Evolutionary conservation across 768 basidiomycete genomes (phyloP), one percentile per base, ranked within the genome.

Genomic region (Psilocybe tampanensis): DNA sequence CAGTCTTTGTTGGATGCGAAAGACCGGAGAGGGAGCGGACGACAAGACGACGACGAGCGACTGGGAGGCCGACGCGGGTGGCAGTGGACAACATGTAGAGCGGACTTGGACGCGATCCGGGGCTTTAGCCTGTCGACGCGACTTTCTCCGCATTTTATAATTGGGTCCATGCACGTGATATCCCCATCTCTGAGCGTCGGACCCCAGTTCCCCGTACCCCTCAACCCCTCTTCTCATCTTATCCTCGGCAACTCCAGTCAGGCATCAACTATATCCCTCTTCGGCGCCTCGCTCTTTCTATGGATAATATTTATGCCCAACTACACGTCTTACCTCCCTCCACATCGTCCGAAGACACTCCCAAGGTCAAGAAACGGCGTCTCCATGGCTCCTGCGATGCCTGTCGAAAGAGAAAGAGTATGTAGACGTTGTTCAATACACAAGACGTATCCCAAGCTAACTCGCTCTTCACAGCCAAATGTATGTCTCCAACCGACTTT

Each of bases 351-450:
- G 24, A 43, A 21, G 41, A 32, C 1, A 11, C 29, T 9, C 52
- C 42, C 26, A 63, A 56, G 19, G 33, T 49, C 45, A 79, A 79
- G 66, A 74, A 70, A 50, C 69, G 79, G n/a, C 70, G 79, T 32
- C 66, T 80, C 7, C 76, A 78, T 44, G 75, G 76, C 2, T 76
- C 77, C 5, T 81, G 80, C 58, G 80, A 81, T 65, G 68, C 66
- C 18, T 81, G 80, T 65, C 72, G 77, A 34, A 72, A 69, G 60
- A 74, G 75, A 64, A 81, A 80, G 70, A 72, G 78, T 78, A 57
- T 39, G 48, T 44, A 12, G 39, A 18, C 12, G 19, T 50, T 32
- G 36, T n/a, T 53, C 13, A 29, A 4, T 36, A 32, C 9, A 8
- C 15, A 23, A 19, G 53, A 54, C 22, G 36, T 29, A 17, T 54